Evolutionary conservation across 805 yeast species (phyloP), one percentile per base, ranked within the genome.

Genomic region (Starmerella davenportii): DNA sequence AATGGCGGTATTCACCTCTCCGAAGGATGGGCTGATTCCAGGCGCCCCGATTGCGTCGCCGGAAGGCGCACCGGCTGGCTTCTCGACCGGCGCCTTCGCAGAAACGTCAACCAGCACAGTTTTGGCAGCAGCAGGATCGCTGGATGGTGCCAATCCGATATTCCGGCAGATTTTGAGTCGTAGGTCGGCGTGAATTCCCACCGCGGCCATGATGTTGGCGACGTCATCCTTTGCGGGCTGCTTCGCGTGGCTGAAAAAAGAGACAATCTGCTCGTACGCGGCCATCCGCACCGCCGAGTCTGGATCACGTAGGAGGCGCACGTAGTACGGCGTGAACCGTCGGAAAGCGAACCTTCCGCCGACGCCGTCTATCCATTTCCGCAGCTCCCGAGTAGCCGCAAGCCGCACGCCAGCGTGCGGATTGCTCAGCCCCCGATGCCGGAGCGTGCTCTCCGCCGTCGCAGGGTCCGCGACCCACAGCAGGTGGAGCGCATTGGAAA

Each of bases 221-320:
- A 74, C 57, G 43, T 70, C 75, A 23, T 53, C 55, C 44, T 61
- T 63, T 28, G 72, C 72, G 14, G 57, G 57, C 25, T 50, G 51
- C 24, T 47, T 40, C 3, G 58, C 57, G 40, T 58, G 58, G 33
- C 49, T 55, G 53, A 67, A 68, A 38, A 65, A 62, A 5, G 51
- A 36, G 1, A 57, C 46, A 13, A 70, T 46, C 25, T 67, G 44
- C 2, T 47, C 50, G 13, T 45, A 39, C 13, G 58, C 51, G 4
- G 54, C 45, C 4, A 29, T 38, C 4, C 51, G 49, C 5, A 57
- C 56, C 2, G 19, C 32, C 2, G 47, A 42, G 18, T 42, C 40
- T 2, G 38, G 23, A 36, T 59, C 61, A 3, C 41, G 45, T 8
- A 60, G 41, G 15, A 58, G 43, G 4, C 50, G 27, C 1, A 55